Percentiles rank a stretch among this genome's conserved stretches.
Conservation (phyloP, 192 early-diverging fungal genomes). For the Podila horticola region DNA sequence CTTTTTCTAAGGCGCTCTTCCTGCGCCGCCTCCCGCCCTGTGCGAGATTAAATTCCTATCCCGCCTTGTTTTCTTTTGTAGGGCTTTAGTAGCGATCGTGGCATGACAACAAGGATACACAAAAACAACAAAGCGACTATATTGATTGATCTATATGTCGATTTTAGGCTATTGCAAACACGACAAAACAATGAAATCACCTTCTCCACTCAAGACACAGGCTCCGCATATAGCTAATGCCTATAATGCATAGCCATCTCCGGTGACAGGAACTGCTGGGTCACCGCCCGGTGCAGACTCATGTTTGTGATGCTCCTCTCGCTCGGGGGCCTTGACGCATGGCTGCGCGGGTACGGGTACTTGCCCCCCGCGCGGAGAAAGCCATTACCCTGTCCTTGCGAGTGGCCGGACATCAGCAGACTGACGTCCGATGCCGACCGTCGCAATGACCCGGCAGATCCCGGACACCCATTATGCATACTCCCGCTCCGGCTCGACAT, state of each 20-base stretch:
- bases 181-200: too few species aligned
- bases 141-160: too few species aligned
- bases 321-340: conserved; percentile 2
- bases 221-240: neutral
- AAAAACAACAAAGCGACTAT: too few species aligned
- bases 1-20: too few species aligned
- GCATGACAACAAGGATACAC: too few species aligned
- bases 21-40: too few species aligned
- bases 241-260: conserved; percentile 25
- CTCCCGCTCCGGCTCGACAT: conserved; percentile 14
- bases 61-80: too few species aligned
- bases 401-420: conserved; percentile 1
- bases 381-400: neutral
- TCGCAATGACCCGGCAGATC: neutral
- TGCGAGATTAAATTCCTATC: too few species aligned
- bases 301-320: neutral
- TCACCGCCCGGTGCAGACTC: conserved; percentile 10
- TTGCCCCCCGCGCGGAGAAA: conserved; percentile 8
- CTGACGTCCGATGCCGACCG: conserved; percentile 27
- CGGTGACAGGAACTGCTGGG: conserved; percentile 40
- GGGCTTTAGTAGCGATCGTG: too few species aligned
- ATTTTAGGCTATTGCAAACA: too few species aligned
- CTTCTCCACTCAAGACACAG: too few species aligned
- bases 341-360: conserved; percentile 16
- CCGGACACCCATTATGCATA: neutral